Evolutionary conservation across 257 asterid genomes (phyloP).

Genomic region (Solanum medicagineum): DNA sequence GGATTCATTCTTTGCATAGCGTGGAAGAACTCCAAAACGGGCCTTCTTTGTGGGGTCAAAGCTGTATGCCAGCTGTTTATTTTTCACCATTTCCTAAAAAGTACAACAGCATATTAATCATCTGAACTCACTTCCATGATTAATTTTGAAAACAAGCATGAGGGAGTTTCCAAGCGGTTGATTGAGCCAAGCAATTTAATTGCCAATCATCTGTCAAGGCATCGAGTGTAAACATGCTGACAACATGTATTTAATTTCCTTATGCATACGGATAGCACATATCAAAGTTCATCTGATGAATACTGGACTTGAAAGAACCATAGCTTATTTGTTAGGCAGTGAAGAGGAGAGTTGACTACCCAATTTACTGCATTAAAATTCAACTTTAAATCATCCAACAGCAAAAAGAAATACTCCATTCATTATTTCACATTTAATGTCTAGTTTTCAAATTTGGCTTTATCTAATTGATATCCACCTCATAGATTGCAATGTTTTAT

Average conservation of each 20-base stretch:
- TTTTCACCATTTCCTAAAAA: constrained; percentile 90
- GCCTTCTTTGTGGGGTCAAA: constrained; percentile 85
- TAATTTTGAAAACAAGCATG: neutral
- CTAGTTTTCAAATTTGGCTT: neutral
- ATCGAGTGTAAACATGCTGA: neutral
- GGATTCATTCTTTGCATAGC: constrained; percentile 70
- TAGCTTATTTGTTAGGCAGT: neutral
- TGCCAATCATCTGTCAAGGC: neutral
- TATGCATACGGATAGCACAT: neutral
- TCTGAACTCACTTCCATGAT: neutral
- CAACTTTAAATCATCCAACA: neutral
- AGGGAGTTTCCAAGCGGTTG: neutral
- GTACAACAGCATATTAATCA: neutral
- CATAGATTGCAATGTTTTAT: neutral
- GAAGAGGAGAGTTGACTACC: neutral
- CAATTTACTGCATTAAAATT: neutral
- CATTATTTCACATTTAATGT: neutral
- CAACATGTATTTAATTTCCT: neutral
- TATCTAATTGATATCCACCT: neutral
- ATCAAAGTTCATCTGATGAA: neutral
- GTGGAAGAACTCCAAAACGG: constrained; percentile 89
- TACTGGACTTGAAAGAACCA: neutral
- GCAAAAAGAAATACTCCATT: neutral
- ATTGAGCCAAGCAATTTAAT: neutral
- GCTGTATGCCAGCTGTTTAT: constrained; percentile 46